These are phyloP conservation scores for Dalechampia spathulata DNA, from an alignment of 441 rosid genomes.

Conservation along the genomic window DNA sequence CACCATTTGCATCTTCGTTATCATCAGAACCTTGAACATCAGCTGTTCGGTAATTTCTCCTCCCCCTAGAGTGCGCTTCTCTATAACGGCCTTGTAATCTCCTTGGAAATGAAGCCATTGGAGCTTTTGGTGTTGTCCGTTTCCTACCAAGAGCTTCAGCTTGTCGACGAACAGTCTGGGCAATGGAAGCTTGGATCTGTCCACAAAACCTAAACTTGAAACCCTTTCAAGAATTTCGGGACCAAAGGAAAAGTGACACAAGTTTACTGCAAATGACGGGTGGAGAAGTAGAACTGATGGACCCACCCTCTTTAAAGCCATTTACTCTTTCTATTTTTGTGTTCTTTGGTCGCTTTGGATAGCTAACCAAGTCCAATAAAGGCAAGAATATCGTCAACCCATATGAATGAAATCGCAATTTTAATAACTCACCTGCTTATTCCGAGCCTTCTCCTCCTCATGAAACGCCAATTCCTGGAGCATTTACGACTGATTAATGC, in stretches of 20 bases:
- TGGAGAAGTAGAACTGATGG: neutral
- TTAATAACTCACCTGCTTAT: constrained; percentile 40
- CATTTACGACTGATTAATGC: constrained; percentile 5
- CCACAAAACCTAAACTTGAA: constrained; percentile 11
- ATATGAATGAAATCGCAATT: neutral
- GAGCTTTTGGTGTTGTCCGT: constrained; percentile 29
- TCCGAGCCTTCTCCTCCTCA: constrained; percentile 59
- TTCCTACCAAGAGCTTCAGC: constrained; percentile 54
- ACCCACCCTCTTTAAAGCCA: neutral
- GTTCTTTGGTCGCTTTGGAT: neutral
- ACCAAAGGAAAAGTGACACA: neutral
- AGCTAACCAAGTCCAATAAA: neutral
- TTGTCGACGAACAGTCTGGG: constrained; percentile 48
- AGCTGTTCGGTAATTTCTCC: constrained; percentile 30
- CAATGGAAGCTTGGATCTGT: constrained; percentile 66
- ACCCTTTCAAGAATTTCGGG: neutral
- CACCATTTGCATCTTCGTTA: constrained; percentile 42
- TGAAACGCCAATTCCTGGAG: constrained; percentile 62
- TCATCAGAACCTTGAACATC: constrained; percentile 48
- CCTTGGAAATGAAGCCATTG: constrained; percentile 30
- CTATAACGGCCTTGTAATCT: constrained; percentile 31
- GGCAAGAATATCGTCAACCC: neutral
- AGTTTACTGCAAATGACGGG: neutral
- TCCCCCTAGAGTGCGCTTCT: constrained; percentile 35
- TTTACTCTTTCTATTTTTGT: constrained; percentile 3